phyloP scores from a whole-genome alignment of 768 basidiomycete species.

The Sporobolomyces roseus region DNA sequence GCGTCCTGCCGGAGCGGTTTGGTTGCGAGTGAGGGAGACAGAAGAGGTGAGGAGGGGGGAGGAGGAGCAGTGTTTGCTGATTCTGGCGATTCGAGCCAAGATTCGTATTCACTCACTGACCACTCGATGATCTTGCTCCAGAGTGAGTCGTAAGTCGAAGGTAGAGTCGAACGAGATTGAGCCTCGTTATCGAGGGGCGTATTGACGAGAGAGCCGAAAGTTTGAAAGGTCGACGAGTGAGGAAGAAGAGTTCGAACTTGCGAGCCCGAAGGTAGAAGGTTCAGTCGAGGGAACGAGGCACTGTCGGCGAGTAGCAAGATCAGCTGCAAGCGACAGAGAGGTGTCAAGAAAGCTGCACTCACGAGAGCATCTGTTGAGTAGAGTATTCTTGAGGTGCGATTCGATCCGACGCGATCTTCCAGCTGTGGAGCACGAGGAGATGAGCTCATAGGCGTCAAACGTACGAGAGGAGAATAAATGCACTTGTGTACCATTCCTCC shows the following conservation, averaged over 20 bases:
- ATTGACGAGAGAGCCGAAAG: neutral
- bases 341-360: neutral
- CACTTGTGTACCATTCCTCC: conserved; percentile 34
- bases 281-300: conserved; percentile 24
- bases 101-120: conserved; percentile 17
- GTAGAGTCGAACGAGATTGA: neutral
- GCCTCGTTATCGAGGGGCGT: too few relatives aligned
- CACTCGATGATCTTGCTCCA: conserved; percentile 15
- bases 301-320: neutral
- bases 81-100: neutral
- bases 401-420: conserved; percentile 20
- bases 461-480: neutral
- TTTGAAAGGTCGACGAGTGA: neutral
- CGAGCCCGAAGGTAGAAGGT: conserved; percentile 19
- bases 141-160: neutral
- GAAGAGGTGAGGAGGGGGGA: neutral
- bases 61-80: neutral
- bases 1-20: neutral
- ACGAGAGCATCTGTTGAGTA: conserved; percentile 34
- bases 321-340: too few relatives aligned
- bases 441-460: neutral
- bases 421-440: conserved; percentile 9
- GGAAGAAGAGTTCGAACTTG: conserved; percentile 37
- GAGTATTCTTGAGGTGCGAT: conserved; percentile 24
- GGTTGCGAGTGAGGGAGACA: neutral